A percentile compares a stretch with the other conserved stretches of the same genome.
These are phyloP conservation scores for Pseudisothecium myosuroides DNA, from an alignment of 225 moss, liverwort and hornwort genomes.

Conservation along the genomic window DNA sequence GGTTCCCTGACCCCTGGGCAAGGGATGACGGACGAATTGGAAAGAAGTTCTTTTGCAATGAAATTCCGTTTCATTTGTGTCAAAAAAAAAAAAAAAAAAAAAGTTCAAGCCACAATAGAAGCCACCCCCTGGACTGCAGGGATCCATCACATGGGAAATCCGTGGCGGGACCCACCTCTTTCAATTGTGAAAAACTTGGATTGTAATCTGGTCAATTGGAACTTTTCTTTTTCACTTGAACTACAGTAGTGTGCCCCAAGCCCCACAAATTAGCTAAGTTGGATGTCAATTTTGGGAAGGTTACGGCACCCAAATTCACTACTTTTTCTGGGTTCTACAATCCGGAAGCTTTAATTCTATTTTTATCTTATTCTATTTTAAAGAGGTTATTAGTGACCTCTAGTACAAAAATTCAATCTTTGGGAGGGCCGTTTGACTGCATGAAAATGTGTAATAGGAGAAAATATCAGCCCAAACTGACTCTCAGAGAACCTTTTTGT, in stretches of 20 bases:
- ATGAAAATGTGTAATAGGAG: too few species aligned
- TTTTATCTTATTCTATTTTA: background rate
- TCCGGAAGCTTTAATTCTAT: background rate
- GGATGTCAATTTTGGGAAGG: background rate
- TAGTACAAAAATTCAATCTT: too few species aligned
- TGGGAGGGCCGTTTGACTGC: too few species aligned
- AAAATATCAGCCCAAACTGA: too few species aligned
- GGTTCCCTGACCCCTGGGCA: background rate
- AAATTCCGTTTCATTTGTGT: too few species aligned
- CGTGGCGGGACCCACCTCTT: background rate
- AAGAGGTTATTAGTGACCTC: background rate
- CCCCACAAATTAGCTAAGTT: background rate
- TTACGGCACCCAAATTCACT: fast-evolving
- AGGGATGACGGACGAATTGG: background rate
- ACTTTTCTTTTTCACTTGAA: background rate
- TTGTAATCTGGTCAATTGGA: too few species aligned
- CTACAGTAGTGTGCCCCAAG: background rate
- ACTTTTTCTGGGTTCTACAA: background rate
- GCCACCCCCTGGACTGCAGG: background rate
- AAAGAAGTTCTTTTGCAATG: too few species aligned
- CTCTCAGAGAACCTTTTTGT: too few species aligned
- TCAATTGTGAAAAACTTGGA: background rate
- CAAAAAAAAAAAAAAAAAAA: too few species aligned
- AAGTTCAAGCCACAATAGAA: background rate
- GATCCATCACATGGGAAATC: background rate